Evolutionary conservation across 139 green algal genomes (phyloP).

Genomic region (Tetratostichococcus sp.): DNA sequence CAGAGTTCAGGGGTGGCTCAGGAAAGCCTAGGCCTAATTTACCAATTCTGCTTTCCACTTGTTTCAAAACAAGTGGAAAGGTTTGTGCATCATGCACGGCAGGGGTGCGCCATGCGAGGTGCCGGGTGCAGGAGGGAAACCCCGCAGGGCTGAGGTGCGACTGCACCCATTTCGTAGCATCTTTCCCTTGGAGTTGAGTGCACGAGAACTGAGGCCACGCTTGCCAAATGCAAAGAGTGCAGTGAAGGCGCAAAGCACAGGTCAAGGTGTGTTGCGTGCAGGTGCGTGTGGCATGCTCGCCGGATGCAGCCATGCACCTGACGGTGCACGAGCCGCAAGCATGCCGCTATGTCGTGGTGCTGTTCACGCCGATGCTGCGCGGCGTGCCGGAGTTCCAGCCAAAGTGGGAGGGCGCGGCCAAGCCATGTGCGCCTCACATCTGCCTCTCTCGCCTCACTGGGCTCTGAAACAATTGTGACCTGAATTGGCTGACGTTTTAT

Average conservation of each 20-base stretch:
- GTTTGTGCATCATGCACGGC: neutral
- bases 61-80: no score
- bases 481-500: no score
- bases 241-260: no score
- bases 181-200: neutral
- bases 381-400: conserved; percentile 2
- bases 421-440: neutral
- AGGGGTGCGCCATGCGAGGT: conserved; percentile 27
- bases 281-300: conserved; percentile 44
- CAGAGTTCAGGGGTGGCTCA: no score
- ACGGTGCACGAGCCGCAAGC: conserved; percentile 49
- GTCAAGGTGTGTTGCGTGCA: neutral
- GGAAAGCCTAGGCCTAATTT: no score
- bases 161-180: neutral
- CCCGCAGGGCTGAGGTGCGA: conserved; percentile 11
- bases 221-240: no score
- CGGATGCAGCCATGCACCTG: conserved; percentile 28
- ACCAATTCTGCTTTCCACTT: no score
- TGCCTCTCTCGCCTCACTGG: no score
- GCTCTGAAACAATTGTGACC: no score
- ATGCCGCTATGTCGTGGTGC: conserved; percentile 44
- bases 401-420: neutral
- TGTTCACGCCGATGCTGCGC: conserved; percentile 42
- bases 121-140: conserved; percentile 9
- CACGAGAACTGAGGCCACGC: no score